Conservation (phyloP, 2,329 filamentous ascomycete genomes). For the Grosmannia huntii region DNA sequence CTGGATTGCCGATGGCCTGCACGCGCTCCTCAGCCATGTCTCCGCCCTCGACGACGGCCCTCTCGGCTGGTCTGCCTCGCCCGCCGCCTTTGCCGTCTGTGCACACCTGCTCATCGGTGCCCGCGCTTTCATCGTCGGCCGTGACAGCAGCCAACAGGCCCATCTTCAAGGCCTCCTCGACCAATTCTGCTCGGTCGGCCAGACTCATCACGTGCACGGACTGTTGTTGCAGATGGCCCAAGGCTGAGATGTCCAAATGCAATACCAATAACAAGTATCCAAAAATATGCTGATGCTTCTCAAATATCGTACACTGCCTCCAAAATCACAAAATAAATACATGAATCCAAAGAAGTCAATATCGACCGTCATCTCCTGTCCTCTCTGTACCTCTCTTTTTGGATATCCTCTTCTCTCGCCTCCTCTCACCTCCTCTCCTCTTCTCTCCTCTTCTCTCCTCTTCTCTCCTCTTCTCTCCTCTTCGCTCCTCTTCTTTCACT, state of each 20-base stretch:
- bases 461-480: no score
- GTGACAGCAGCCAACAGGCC: neutral
- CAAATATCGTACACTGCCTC: neutral
- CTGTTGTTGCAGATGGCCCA: constrained; percentile 9
- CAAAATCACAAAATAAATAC: no score
- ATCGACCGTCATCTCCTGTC: no score
- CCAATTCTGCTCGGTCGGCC: constrained; percentile 1
- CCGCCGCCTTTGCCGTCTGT: constrained; percentile 52
- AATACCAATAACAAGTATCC: neutral
- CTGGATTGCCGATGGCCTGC: constrained; percentile 42
- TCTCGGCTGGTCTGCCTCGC: constrained; percentile 59
- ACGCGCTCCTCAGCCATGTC: constrained; percentile 23
- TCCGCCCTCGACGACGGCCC: constrained; percentile 41
- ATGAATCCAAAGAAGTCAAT: no score
- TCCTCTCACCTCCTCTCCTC: no score
- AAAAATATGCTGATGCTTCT: no score
- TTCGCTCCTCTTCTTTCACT: no score
- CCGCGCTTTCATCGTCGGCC: constrained; percentile 18
- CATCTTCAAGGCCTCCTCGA: neutral
- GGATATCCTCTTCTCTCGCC: no score
- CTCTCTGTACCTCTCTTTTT: no score
- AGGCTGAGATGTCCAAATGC: neutral
- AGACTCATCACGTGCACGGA: constrained; percentile 8
- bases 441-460: no score
- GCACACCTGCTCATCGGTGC: constrained; percentile 31